phyloP scores from a whole-genome alignment of 139 green algal genomes.

The Haematococcus sp. region DNA sequence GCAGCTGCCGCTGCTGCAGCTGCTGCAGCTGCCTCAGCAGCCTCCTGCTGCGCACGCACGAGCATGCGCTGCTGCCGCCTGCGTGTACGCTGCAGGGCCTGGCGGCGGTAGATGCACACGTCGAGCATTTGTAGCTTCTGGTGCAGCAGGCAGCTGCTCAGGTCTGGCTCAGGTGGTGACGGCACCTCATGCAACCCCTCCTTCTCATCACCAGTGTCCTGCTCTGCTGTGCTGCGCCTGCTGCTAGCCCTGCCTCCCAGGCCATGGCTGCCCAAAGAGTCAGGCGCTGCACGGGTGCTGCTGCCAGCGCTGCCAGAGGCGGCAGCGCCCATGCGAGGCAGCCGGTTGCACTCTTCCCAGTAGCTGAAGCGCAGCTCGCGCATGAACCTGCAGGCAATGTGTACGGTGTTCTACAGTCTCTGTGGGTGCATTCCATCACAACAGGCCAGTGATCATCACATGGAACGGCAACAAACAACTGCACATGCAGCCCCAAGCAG shows the following conservation, averaged over 20 bases:
- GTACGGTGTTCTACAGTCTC: too few relatives aligned
- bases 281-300: conserved; percentile 3
- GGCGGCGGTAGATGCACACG: conserved; percentile 60
- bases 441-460: too few relatives aligned
- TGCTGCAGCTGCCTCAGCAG: too few relatives aligned
- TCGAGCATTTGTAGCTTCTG: conserved; percentile 86
- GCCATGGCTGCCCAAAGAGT: neutral
- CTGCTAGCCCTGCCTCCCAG: neutral
- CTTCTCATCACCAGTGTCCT: neutral
- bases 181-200: neutral
- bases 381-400: conserved; percentile 18
- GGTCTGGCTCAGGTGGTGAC: conserved; percentile 30
- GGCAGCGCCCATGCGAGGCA: conserved; percentile 60
- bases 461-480: neutral
- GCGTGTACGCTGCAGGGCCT: neutral
- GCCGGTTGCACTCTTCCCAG: conserved; percentile 54
- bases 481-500: too few relatives aligned
- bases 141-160: conserved; percentile 67
- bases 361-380: conserved; percentile 55
- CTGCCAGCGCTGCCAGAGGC: conserved; percentile 22
- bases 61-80: conserved; percentile 3
- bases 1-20: too few relatives aligned
- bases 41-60: neutral
- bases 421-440: too few relatives aligned
- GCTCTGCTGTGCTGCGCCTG: neutral